These are phyloP conservation scores for Strobilomyces echinocephalus DNA, from an alignment of 768 basidiomycete genomes.

Conservation along the genomic window DNA sequence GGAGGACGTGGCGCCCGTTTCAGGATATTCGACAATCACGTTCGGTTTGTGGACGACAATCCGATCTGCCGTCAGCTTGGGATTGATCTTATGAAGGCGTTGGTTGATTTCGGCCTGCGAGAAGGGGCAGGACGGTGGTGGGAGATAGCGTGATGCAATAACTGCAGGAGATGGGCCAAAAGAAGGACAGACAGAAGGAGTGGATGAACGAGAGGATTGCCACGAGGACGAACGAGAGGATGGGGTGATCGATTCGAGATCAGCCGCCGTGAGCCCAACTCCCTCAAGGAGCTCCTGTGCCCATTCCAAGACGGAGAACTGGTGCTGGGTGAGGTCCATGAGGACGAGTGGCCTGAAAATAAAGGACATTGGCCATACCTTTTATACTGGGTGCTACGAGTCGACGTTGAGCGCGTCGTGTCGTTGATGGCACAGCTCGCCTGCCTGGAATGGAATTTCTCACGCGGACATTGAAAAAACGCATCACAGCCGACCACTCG, in stretches of 20 bases:
- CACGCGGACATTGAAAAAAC: too few species aligned
- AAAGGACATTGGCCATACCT: too few species aligned
- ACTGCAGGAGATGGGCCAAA: neutral
- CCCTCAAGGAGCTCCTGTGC: neutral
- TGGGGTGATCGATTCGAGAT: neutral
- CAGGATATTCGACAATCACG: neutral
- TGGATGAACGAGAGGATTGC: neutral
- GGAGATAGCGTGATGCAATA: neutral
- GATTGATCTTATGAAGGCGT: neutral
- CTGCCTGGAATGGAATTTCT: too few species aligned
- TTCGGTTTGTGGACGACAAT: neutral
- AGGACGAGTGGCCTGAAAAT: too few species aligned
- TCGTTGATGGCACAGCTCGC: too few species aligned
- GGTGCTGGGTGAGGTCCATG: too few species aligned
- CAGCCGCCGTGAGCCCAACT: neutral
- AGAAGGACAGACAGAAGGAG: neutral
- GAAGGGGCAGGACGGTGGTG: neutral
- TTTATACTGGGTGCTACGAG: too few species aligned
- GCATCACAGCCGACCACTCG: too few species aligned
- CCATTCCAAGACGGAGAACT: too few species aligned
- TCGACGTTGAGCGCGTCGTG: too few species aligned
- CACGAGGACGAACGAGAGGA: neutral
- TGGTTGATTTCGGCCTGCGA: neutral
- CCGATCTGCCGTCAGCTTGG: neutral
- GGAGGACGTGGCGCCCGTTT: neutral